Evolutionary conservation across 164 flowering plant species (phyloP), one percentile per base, ranked within the genome.

Genomic region (Tinospora cordifolia): DNA sequence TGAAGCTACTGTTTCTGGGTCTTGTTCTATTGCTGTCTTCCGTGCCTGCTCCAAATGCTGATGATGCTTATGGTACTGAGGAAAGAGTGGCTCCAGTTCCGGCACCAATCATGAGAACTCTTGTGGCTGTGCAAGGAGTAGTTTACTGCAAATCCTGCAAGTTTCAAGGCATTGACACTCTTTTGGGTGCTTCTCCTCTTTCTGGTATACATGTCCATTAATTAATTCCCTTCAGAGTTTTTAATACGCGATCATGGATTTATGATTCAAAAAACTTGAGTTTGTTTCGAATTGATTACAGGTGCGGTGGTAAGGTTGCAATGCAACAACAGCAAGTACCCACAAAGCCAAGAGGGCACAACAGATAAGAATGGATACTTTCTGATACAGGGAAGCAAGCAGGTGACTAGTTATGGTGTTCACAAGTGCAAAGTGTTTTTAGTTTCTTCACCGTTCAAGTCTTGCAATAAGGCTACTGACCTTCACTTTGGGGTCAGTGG

Each of bases 301-400:
- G 98, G 86, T 11, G 96, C 94, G 0, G 67, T 62, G 14, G 91
- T 88, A 39, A 81, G 69, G 59, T 68, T 92, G 19, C 36, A 60
- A 30, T 90, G 98, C 86, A 83, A 79, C 73, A 86, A 78, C 84
- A 81, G 75, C 39, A 89, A 70, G 80, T 36, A 70, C 66, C 69
- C 77, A 0, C 14, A 65, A n/a, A 75, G 17, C 4, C 63, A 30
- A 36, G 34, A 73, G n/a, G 80, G 77, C 6, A 80, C 24, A 8
- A 86, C 96, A 9, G 93, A 92, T 86, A 83, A 83, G 78, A 88
- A 90, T n/a, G 98, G 95, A 3, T 90, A 84, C 79, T 90, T 88
- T 83, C 79, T 75, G 70, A 46, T 87, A 27, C 24, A 70, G 15
- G 82, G 82, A n/a, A 80, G 87, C 4, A 79, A 81, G n/a, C 39